phyloP scores from a whole-genome alignment of 805 yeast species.

The Candida incommunis region DNA sequence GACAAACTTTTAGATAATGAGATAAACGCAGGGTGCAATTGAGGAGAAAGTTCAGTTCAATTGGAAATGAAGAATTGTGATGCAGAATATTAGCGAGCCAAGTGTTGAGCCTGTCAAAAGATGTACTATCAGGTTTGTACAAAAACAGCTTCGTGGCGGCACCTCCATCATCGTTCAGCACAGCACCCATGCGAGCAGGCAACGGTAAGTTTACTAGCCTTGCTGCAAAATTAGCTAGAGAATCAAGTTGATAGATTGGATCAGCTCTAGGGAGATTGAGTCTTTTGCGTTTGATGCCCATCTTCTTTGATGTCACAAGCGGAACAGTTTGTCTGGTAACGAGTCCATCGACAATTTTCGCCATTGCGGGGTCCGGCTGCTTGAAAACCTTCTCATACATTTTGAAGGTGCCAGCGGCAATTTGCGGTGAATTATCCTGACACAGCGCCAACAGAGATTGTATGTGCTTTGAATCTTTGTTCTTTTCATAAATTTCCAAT shows the following conservation, averaged over 20 bases:
- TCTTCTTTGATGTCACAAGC: background rate
- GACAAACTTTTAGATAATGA: background rate
- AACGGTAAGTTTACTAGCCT: constrained; percentile 7
- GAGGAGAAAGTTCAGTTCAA: background rate
- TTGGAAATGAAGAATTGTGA: background rate
- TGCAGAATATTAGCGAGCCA: constrained; percentile 6
- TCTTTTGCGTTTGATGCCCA: background rate
- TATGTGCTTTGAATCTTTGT: constrained; percentile 11
- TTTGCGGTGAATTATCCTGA: constrained; percentile 13
- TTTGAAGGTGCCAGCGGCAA: constrained; percentile 16
- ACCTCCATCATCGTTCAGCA: constrained; percentile 5
- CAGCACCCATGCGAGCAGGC: constrained; percentile 12
- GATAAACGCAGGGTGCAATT: background rate
- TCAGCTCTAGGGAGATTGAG: background rate
- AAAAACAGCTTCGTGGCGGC: constrained; percentile 6
- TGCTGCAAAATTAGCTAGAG: constrained; percentile 6
- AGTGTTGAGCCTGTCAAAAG: constrained; percentile 10
- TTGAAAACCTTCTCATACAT: constrained; percentile 16
- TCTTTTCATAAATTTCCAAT: constrained; percentile 11
- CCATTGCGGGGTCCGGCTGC: constrained; percentile 15
- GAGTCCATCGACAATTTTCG: background rate
- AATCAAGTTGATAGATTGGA: constrained; percentile 2
- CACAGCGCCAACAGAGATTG: constrained; percentile 14
- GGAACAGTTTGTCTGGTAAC: background rate
- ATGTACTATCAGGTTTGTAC: constrained; percentile 7